Evolutionary conservation across 2,329 filamentous ascomycete genomes (phyloP), one percentile per base, ranked within the genome.

Genomic region (Phaeosphaeria sp.): DNA sequence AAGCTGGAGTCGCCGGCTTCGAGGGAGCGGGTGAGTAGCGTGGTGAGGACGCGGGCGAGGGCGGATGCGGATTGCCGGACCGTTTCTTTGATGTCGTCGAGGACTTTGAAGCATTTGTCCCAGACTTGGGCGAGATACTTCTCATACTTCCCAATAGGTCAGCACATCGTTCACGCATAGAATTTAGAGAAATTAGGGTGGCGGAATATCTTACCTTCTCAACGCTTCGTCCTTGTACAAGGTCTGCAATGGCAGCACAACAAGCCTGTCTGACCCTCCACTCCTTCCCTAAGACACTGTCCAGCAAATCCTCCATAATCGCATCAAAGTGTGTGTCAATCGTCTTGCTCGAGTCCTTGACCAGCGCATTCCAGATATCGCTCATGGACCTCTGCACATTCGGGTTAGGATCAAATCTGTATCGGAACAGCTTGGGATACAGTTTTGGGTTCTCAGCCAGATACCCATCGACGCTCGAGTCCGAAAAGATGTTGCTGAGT

Each of bases 311-410:
- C 9, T 89, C 83, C 81, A 99, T 90, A 68, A 99, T 98, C 8
- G 87, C 87, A 63, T 96, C 90, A 71, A 98, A 97, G 76, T 98
- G 86, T 18, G 84, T 81, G 63, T 95, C 89, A 44, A 98, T 86
- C 0, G 91, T 91, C 0, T 85, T 83, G 18, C 87, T 88, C 1
- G 92, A 86, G 67, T 98, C 93, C 72, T 96, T 96, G 53, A 98
- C 93, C n/a, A 99, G 80, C 0, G 94, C 90, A 69, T 91, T 93
- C 95, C 95, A 99, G 64, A 99, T 98, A 61, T 96, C 92, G 56
- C 96, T 93, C 95, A 99, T 99, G 0, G 94, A 97, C 48, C 89
- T 86, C 74, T 94, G 92, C 13, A 98, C 95, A 63, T 96, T 97
- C 1, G 89, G 84, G 72, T 97, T 98, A 0, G 95, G 95, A 75